phyloP scores from a whole-genome alignment of 179 eudicot species.

The Actinidia arguta region DNA sequence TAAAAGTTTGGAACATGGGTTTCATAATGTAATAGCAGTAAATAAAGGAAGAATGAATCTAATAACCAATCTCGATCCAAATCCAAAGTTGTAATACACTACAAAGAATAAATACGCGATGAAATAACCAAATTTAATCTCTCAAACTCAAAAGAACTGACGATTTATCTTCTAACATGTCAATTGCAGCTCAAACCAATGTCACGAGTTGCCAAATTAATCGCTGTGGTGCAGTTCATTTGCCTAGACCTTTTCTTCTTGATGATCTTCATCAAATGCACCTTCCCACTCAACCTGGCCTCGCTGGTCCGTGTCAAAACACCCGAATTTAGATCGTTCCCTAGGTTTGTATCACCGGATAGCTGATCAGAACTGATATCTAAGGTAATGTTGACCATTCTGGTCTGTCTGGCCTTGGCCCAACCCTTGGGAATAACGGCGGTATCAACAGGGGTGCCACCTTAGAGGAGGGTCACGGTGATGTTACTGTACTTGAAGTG shows the following conservation, averaged over 20 bases:
- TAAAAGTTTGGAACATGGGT: too few relatives aligned
- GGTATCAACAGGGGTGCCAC: background rate
- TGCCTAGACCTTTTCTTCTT: slow-evolving; percentile 8
- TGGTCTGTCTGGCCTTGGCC: background rate
- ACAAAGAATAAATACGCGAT: too few relatives aligned
- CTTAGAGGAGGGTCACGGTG: background rate
- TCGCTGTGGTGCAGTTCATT: background rate
- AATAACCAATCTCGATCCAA: too few relatives aligned
- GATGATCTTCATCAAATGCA: slow-evolving; percentile 16
- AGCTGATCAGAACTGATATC: background rate
- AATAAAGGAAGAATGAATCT: too few relatives aligned
- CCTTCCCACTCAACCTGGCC: slow-evolving; percentile 9
- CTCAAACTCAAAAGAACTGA: too few relatives aligned
- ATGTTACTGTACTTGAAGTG: slow-evolving; percentile 1
- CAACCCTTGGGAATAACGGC: background rate
- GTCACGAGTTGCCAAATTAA: background rate
- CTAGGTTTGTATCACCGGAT: background rate
- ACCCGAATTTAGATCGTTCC: background rate
- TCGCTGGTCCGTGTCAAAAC: background rate
- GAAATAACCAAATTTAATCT: too few relatives aligned
- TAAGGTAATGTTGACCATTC: background rate
- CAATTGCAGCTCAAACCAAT: slow-evolving; percentile 10
- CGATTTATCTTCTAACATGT: too few relatives aligned
- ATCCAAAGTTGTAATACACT: too few relatives aligned
- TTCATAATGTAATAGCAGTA: too few relatives aligned